Evolutionary conservation across 495 filamentous ascomycete genomes (phyloP).

Genomic region (Paragyromitra xinjiangensis): DNA sequence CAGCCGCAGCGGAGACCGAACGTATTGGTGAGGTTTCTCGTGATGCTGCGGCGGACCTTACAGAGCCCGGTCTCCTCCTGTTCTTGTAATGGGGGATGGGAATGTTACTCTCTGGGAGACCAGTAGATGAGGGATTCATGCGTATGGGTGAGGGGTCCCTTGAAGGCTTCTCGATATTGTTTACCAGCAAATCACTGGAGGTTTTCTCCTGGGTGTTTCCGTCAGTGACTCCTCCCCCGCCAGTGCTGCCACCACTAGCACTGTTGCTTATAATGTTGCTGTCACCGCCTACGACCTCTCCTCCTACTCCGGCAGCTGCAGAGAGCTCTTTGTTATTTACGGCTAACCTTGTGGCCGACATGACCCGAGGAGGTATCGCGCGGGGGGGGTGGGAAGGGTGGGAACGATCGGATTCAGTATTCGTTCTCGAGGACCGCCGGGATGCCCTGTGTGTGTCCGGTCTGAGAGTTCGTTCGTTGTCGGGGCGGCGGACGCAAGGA

Average conservation of each 20-base stretch:
- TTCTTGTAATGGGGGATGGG: conserved; percentile 46
- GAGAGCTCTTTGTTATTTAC: conserved; percentile 51
- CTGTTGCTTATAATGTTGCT: conserved; percentile 33
- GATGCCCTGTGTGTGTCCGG: conserved; percentile 48
- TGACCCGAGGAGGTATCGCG: conserved; percentile 49
- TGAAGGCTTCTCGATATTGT: conserved; percentile 47
- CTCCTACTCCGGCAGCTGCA: conserved; percentile 42
- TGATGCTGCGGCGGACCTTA: conserved; percentile 53
- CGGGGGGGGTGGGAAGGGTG: conserved; percentile 13
- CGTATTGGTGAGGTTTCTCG: conserved; percentile 57
- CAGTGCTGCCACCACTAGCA: conserved; percentile 17
- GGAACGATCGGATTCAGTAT: conserved; percentile 46
- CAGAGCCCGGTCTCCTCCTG: conserved; percentile 47
- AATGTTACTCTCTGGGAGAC: conserved; percentile 48
- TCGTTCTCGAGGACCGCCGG: conserved; percentile 43
- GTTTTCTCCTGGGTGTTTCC: conserved; percentile 44
- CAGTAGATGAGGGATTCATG: conserved; percentile 49
- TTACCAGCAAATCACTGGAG: conserved; percentile 45
- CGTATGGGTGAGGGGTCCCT: conserved; percentile 52
- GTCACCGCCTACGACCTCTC: conserved; percentile 41
- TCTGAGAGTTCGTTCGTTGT: conserved; percentile 51
- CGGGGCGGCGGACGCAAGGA: conserved; percentile 53
- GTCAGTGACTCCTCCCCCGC: conserved; percentile 23
- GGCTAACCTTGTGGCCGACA: conserved; percentile 52
- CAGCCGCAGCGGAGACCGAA: conserved; percentile 50